These are phyloP conservation scores for Epithemia pelagica DNA, from an alignment of 108 stramenopile species.

Conservation along the genomic window DNA sequence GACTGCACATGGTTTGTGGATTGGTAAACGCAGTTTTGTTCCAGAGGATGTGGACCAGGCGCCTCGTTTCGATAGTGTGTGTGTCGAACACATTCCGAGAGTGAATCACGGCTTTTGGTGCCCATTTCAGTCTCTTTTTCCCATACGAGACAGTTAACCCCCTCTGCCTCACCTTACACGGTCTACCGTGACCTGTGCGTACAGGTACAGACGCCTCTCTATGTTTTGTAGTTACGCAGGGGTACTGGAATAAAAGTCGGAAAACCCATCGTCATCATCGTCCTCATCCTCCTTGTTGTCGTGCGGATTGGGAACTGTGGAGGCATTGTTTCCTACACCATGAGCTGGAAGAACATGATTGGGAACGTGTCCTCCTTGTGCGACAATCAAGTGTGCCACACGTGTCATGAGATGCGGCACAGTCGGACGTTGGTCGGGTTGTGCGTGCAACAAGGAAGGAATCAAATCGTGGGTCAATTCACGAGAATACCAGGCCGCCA, in stretches of 20 bases:
- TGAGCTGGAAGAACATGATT: constrained; percentile 27
- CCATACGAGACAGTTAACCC: no score
- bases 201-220: no score
- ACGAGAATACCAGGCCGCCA: constrained; percentile 32
- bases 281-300: constrained; percentile 57
- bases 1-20: no score
- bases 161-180: no score
- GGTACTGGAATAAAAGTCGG: neutral
- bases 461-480: constrained; percentile 17
- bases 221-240: neutral
- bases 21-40: no score
- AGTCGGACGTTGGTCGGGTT: constrained; percentile 24
- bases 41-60: no score
- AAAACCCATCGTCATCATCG: neutral
- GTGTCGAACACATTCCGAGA: no score
- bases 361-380: constrained; percentile 29
- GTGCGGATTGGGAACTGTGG: constrained; percentile 24
- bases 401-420: constrained; percentile 18
- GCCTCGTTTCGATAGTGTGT: no score
- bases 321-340: no score
- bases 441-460: constrained; percentile 21
- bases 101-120: no score
- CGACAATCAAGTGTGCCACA: constrained; percentile 11
- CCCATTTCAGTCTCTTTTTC: no score
- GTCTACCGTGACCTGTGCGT: no score